Percentiles rank a stretch among this genome's conserved stretches.
Evolutionary conservation across 352 stramenopile species (phyloP).

Genomic region (Plasmopara viticola): DNA sequence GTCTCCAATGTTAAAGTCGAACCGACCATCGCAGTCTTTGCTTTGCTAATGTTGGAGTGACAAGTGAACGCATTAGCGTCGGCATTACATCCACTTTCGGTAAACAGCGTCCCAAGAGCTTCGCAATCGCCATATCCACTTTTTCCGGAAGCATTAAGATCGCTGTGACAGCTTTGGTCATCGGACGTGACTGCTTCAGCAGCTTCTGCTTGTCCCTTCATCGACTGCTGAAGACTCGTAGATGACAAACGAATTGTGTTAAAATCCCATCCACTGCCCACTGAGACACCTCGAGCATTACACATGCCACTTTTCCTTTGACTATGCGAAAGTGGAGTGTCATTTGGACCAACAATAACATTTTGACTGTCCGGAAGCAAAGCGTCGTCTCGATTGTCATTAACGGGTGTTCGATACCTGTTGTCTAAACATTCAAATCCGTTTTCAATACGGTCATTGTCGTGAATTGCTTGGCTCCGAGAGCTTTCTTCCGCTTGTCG

Average conservation of each 20-base stretch:
- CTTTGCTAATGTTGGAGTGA: too few relatives aligned
- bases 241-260: slow-evolving; percentile 61
- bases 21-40: too few relatives aligned
- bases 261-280: slow-evolving; percentile 73
- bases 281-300: slow-evolving; percentile 32
- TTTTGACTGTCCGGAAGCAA: slow-evolving; percentile 17
- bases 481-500: slow-evolving; percentile 5
- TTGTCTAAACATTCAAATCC: slow-evolving; percentile 13
- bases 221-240: slow-evolving; percentile 27
- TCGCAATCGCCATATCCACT: neutral
- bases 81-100: too few relatives aligned
- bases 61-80: too few relatives aligned
- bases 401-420: slow-evolving; percentile 11
- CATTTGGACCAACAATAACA: slow-evolving; percentile 9
- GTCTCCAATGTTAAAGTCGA: too few relatives aligned
- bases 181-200: slow-evolving; percentile 3
- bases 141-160: slow-evolving; percentile 1
- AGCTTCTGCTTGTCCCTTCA: slow-evolving; percentile 26
- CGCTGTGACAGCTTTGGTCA: slow-evolving; percentile 2
- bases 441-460: slow-evolving; percentile 14
- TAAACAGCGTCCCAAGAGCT: too few relatives aligned
- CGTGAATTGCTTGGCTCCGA: slow-evolving; percentile 6
- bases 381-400: slow-evolving; percentile 18
- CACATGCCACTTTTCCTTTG: slow-evolving; percentile 32
- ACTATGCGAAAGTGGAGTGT: slow-evolving; percentile 21